These are phyloP conservation scores for Ustilago bromivora DNA, from an alignment of 1,284 basidiomycete species.

Conservation along the genomic window DNA sequence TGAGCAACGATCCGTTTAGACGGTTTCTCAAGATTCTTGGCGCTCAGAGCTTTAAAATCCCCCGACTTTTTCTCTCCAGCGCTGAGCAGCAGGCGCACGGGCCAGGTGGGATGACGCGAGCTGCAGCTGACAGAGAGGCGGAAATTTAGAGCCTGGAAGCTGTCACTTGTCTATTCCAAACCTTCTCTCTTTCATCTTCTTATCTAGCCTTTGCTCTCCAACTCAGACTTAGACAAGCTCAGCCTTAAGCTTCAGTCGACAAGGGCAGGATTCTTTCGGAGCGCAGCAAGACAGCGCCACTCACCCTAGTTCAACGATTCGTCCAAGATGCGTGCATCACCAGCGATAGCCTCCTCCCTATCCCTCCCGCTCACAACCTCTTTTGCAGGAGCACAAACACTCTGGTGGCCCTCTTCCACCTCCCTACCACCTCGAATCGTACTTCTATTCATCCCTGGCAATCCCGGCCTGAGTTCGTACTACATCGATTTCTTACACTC, in stretches of 20 bases:
- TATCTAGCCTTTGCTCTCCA: no score
- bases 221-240: not conserved
- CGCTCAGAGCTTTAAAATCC: not conserved
- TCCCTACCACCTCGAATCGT: slow-evolving; percentile 31
- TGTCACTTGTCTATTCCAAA: not conserved
- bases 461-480: slow-evolving; percentile 56
- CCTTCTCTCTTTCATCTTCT: not conserved
- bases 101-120: not conserved
- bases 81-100: slow-evolving; percentile 1
- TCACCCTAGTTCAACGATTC: not conserved
- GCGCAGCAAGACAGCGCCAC: no score
- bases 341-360: slow-evolving; percentile 28
- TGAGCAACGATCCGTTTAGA: not conserved
- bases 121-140: not conserved
- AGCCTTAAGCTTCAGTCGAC: not conserved
- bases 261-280: not conserved
- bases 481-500: slow-evolving; percentile 54
- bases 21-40: not conserved
- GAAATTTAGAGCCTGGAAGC: not conserved
- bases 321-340: slow-evolving; percentile 12
- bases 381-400: slow-evolving; percentile 46
- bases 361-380: slow-evolving; percentile 40
- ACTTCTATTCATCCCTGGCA: slow-evolving; percentile 61
- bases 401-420: slow-evolving; percentile 45
- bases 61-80: slow-evolving; percentile 4